Evolutionary conservation across 345 rosid species (phyloP).

Genomic region (Pistacia vera): DNA sequence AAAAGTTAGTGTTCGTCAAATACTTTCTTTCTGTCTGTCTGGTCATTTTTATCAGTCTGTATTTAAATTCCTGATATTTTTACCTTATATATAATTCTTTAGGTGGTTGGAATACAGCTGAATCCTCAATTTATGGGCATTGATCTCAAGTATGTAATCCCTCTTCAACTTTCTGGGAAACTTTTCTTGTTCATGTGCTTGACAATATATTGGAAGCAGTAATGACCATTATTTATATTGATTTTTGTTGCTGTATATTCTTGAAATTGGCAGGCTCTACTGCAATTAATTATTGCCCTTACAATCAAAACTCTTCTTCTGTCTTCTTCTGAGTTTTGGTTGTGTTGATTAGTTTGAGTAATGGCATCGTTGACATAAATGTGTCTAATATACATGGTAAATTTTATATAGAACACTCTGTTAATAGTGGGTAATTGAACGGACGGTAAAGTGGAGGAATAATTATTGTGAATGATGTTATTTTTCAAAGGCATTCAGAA

Average conservation of each 20-base stretch:
- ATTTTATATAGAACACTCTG: neutral
- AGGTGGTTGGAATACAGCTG: conserved; percentile 94
- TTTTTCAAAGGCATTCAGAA: neutral
- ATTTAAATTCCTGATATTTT: conserved; percentile 7
- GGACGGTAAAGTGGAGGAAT: neutral
- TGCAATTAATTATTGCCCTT: neutral
- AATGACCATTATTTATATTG: neutral
- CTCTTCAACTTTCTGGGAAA: neutral
- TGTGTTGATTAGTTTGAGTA: neutral
- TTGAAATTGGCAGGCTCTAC: neutral
- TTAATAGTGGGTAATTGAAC: neutral
- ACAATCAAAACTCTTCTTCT: neutral
- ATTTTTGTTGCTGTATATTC: neutral
- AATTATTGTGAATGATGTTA: neutral
- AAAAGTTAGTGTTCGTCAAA: conserved; percentile 11
- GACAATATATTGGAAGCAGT: neutral
- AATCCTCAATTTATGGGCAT: conserved; percentile 83
- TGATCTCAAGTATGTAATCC: conserved; percentile 80
- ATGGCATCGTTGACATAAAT: neutral
- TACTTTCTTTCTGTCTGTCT: neutral
- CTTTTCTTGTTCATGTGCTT: neutral
- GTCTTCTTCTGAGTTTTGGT: neutral
- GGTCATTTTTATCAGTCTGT: conserved; percentile 3
- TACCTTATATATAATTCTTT: conserved; percentile 27
- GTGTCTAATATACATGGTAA: neutral